Conservation (phyloP, 2,329 filamentous ascomycete genomes). For the Talaromyces amestolkiae region DNA sequence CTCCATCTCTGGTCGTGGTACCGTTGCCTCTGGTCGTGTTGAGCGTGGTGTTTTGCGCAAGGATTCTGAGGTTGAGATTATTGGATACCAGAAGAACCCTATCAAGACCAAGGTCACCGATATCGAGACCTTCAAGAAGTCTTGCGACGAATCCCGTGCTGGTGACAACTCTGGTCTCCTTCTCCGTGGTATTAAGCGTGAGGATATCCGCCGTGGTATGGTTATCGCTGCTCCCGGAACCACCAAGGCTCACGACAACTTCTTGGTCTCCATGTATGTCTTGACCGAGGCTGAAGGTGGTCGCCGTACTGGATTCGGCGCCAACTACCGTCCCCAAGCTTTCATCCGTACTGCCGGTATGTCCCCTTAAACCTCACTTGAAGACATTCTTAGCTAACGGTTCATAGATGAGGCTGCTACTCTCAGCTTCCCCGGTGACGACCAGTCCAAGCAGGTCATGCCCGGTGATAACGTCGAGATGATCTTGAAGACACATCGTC, state of each 20-base stretch:
- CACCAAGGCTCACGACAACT: slow-evolving; percentile 84
- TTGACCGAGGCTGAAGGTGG: slow-evolving; percentile 97
- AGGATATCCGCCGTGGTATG: slow-evolving; percentile 94
- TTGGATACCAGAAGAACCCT: slow-evolving; percentile 75
- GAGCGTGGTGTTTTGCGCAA: slow-evolving; percentile 93
- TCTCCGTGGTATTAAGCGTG: slow-evolving; percentile 90
- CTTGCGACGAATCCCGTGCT: slow-evolving; percentile 90
- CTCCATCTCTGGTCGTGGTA: slow-evolving; percentile 89
- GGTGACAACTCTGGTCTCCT: slow-evolving; percentile 98
- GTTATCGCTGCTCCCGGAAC: slow-evolving; percentile 80
- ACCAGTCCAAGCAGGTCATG: slow-evolving; percentile 82
- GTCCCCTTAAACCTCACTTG: slow-evolving; percentile 30
- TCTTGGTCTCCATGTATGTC: slow-evolving; percentile 94
- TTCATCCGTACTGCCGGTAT: slow-evolving; percentile 91
- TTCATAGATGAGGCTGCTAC: slow-evolving; percentile 63
- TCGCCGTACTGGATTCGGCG: slow-evolving; percentile 89
- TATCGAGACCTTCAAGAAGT: slow-evolving; percentile 99
- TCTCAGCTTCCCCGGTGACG: slow-evolving; percentile 82
- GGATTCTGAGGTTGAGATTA: slow-evolving; percentile 89
- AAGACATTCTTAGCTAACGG: not conserved
- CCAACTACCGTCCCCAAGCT: slow-evolving; percentile 96
- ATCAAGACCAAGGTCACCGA: slow-evolving; percentile 99
- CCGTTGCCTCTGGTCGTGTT: slow-evolving; percentile 93
- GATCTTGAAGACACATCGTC: slow-evolving; percentile 79
- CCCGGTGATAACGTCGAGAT: slow-evolving; percentile 99